These are phyloP conservation scores for Takashimella koratensis DNA, from an alignment of 1,284 basidiomycete genomes.

Conservation along the genomic window DNA sequence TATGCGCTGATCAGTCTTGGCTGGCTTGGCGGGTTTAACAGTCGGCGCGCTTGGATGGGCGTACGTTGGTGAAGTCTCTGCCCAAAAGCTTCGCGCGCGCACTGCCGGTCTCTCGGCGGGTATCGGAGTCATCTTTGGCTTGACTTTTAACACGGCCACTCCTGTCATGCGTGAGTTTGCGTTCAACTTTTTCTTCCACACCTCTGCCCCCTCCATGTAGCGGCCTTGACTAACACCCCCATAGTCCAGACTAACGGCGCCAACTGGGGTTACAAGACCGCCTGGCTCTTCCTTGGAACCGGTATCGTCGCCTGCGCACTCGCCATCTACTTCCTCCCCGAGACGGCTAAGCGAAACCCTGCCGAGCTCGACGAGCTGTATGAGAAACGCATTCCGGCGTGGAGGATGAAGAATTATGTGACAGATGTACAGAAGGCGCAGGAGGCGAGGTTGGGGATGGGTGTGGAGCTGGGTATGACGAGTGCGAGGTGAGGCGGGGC, in stretches of 20 bases:
- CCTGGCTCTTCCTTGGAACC: conserved; percentile 19
- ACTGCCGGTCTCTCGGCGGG: conserved; percentile 26
- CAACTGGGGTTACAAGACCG: conserved; percentile 19
- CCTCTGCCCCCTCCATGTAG: neutral
- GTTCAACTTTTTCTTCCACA: too few species aligned
- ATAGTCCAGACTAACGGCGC: conserved; percentile 10
- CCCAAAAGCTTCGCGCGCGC: conserved; percentile 21
- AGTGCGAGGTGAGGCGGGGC: too few species aligned
- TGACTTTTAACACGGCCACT: conserved; percentile 21
- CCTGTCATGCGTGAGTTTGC: conserved; percentile 21
- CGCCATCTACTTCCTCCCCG: conserved; percentile 12
- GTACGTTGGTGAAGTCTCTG: conserved; percentile 25
- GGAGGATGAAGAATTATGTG: conserved; percentile 19
- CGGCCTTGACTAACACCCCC: neutral
- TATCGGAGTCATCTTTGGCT: conserved; percentile 16
- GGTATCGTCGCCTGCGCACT: conserved; percentile 10
- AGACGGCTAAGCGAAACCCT: conserved; percentile 13
- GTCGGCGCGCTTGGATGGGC: conserved; percentile 26
- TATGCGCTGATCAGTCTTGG: too few species aligned
- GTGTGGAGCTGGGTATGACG: too few species aligned
- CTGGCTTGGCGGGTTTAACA: too few species aligned
- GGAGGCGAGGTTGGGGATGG: too few species aligned
- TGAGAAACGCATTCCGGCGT: conserved; percentile 19
- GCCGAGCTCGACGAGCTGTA: conserved; percentile 35
- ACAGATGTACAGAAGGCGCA: too few species aligned